Evolutionary conservation across 345 rosid genomes (phyloP).

Genomic region (Eucalyptus marginata): DNA sequence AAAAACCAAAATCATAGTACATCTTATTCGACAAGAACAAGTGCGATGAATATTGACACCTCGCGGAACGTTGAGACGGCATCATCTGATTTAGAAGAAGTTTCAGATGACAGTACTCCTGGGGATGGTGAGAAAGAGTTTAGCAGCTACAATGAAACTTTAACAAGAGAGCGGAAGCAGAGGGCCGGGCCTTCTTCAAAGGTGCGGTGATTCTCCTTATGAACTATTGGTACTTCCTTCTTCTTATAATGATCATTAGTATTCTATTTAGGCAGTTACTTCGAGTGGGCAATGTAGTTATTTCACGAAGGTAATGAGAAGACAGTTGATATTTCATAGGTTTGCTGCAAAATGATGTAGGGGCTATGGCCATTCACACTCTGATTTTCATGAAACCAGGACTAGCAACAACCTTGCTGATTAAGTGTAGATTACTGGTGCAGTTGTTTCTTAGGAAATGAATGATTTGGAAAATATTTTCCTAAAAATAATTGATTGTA

Average conservation of each 20-base stretch:
- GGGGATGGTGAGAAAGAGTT: neutral
- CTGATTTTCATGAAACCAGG: neutral
- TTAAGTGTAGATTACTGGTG: neutral
- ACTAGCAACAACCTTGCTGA: neutral
- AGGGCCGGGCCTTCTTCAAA: conserved; percentile 14
- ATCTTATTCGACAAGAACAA: conserved; percentile 1
- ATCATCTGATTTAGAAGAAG: neutral
- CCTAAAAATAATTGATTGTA: neutral
- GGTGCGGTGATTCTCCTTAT: neutral
- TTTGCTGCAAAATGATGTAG: neutral
- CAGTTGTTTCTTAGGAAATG: neutral
- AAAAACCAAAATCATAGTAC: conserved; percentile 16
- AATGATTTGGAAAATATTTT: neutral
- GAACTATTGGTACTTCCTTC: neutral
- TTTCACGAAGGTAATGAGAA: neutral
- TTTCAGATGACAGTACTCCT: neutral
- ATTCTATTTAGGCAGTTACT: neutral
- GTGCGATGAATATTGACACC: neutral
- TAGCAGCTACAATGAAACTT: neutral
- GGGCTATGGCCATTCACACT: neutral
- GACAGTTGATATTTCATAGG: neutral
- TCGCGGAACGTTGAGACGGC: conserved; percentile 6
- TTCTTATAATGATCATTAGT: neutral
- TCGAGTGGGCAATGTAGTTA: neutral
- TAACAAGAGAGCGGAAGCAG: neutral